Evolutionary conservation across 306 rosid genomes (phyloP).

Genomic region (Rubus idaeus): DNA sequence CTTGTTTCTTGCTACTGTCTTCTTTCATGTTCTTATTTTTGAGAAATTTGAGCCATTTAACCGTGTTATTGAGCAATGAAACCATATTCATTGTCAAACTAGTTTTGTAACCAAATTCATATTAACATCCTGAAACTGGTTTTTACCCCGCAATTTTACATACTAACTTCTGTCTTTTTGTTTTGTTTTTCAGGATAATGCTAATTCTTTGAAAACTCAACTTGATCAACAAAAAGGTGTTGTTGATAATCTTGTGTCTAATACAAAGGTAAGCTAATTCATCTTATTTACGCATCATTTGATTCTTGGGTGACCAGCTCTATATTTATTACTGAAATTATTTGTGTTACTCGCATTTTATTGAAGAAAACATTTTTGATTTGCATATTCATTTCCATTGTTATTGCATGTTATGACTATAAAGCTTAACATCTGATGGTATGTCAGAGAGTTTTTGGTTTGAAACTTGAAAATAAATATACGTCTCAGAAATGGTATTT

Average conservation of each 20-base stretch:
- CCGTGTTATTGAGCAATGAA: background rate
- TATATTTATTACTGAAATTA: background rate
- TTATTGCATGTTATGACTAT: background rate
- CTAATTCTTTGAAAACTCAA: conserved; percentile 80
- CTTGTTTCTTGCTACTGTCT: background rate
- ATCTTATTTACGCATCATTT: background rate
- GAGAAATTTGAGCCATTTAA: background rate
- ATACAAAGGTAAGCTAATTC: conserved; percentile 67
- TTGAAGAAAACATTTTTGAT: background rate
- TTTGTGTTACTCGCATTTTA: background rate
- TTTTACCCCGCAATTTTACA: background rate
- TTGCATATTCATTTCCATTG: background rate
- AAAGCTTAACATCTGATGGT: background rate
- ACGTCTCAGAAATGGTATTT: background rate
- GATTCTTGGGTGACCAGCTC: background rate
- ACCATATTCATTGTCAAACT: no score
- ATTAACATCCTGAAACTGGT: background rate
- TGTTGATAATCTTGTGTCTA: conserved; percentile 90
- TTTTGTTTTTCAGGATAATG: conserved; percentile 76
- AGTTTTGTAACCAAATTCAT: background rate
- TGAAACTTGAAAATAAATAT: background rate
- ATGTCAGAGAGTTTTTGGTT: background rate
- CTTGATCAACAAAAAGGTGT: conserved; percentile 95
- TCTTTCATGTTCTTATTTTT: background rate
- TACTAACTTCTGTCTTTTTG: conserved; percentile 5